Conservation (phyloP, 2,329 filamentous ascomycete genomes). For the Cladorrhinum sp. region DNA sequence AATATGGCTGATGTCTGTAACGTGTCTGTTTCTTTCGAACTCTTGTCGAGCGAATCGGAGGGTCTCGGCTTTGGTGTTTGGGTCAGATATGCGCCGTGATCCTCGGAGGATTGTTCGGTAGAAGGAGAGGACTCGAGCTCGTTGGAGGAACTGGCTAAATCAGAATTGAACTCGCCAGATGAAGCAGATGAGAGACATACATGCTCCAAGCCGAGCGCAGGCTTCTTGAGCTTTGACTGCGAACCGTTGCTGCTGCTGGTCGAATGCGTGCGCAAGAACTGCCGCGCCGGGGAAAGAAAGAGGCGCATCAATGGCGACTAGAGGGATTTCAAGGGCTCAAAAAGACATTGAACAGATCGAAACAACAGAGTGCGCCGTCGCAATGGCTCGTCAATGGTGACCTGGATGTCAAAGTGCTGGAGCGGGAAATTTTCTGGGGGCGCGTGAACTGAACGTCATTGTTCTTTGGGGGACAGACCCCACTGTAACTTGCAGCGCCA, state of each 20-base stretch:
- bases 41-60: constrained; percentile 56
- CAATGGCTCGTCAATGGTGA: background rate
- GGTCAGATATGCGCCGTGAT: constrained; percentile 51
- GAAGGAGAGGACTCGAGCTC: constrained; percentile 52
- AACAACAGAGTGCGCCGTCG: background rate
- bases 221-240: constrained; percentile 37
- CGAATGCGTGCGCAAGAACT: constrained; percentile 37
- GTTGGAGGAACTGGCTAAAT: constrained; percentile 54
- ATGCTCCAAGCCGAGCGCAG: constrained; percentile 56
- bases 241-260: constrained; percentile 26
- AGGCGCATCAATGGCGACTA: constrained; percentile 23
- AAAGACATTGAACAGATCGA: background rate
- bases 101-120: constrained; percentile 58
- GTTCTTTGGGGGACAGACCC: background rate
- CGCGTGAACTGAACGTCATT: background rate
- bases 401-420: background rate
- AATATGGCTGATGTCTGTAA: constrained; percentile 58
- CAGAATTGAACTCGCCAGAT: background rate
- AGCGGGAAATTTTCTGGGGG: background rate
- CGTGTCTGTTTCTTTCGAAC: constrained; percentile 56
- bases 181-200: constrained; percentile 37
- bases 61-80: constrained; percentile 52
- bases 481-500: background rate
- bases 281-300: constrained; percentile 24
- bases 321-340: background rate